These are phyloP conservation scores for Alternaria burnsii DNA, from an alignment of 2,329 filamentous ascomycete species.

Conservation along the genomic window DNA sequence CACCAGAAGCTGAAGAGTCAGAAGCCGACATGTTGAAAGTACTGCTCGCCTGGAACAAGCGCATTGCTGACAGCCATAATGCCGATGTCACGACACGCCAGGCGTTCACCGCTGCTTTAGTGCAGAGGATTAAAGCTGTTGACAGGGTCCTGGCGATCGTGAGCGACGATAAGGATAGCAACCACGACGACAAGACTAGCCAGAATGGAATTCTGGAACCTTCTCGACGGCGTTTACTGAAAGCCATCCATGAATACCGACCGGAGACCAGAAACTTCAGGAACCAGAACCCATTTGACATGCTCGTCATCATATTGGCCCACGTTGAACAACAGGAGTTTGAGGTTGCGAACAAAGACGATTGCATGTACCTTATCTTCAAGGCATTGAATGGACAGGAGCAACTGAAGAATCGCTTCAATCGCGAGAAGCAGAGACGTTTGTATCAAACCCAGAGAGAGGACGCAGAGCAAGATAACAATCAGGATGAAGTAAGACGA, in stretches of 20 bases:
- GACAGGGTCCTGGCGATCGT: constrained; percentile 1
- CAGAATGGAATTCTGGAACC: constrained; percentile 12
- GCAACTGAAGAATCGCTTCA: constrained; percentile 6
- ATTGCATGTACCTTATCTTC: constrained; percentile 24
- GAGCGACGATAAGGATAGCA: constrained; percentile 1
- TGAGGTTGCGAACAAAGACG: constrained; percentile 22
- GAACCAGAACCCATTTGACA: constrained; percentile 19
- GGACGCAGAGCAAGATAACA: constrained; percentile 7
- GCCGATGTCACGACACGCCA: constrained; percentile 8
- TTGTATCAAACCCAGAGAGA: constrained; percentile 10
- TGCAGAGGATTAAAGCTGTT: constrained; percentile 11
- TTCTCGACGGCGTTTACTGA: constrained; percentile 14
- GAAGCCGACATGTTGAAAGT: constrained; percentile 25
- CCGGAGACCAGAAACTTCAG: constrained; percentile 29
- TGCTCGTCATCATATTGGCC: constrained; percentile 29
- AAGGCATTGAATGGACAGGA: constrained; percentile 18
- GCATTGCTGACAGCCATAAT: constrained; percentile 2
- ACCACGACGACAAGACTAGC: background rate
- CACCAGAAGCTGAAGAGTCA: constrained; percentile 13
- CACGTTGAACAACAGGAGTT: constrained; percentile 24
- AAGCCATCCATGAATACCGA: constrained; percentile 27
- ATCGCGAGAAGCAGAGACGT: constrained; percentile 5
- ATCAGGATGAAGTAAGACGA: constrained; percentile 4
- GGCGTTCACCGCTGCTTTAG: constrained; percentile 15
- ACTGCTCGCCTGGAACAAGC: constrained; percentile 29